phyloP scores from a whole-genome alignment of 345 rosid species.

The Xanthoceras sorbifolium region DNA sequence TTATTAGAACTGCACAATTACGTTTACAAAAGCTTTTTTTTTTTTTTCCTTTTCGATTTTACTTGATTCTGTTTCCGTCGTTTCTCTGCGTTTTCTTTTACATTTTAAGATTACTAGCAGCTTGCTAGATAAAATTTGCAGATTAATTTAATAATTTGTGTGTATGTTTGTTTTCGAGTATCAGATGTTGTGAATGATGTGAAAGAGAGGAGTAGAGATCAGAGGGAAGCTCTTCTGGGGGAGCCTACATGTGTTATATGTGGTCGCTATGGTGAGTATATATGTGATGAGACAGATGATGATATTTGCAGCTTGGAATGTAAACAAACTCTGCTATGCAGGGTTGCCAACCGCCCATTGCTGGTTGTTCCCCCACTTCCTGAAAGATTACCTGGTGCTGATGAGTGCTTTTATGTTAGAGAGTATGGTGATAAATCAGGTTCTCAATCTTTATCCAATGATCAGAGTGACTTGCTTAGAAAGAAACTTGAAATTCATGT shows the following conservation, averaged over 20 bases:
- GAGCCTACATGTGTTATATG: conserved; percentile 82
- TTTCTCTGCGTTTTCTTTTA: not conserved
- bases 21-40: not conserved
- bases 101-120: not conserved
- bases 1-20: not conserved
- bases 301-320: conserved; percentile 94
- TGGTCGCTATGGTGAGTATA: conserved; percentile 86
- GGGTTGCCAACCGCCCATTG: conserved; percentile 27
- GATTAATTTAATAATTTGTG: not conserved
- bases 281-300: conserved; percentile 80
- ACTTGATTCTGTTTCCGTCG: not conserved
- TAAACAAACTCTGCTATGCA: conserved; percentile 49
- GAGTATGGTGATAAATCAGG: conserved; percentile 37
- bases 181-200: conserved; percentile 46
- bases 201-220: conserved; percentile 60
- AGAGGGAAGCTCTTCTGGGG: conserved; percentile 63
- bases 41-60: not conserved
- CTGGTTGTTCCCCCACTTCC: conserved; percentile 25
- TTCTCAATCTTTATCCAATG: conserved; percentile 27
- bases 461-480: conserved; percentile 58
- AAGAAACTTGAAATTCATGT: conserved; percentile 72
- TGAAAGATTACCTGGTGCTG: conserved; percentile 52
- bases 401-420: conserved; percentile 80
- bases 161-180: not conserved
- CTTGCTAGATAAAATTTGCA: not conserved